Base-by-base conservation (phyloP, 2,329 filamentous ascomycete genomes). In the Trichoderma cornu-damae region DNA sequence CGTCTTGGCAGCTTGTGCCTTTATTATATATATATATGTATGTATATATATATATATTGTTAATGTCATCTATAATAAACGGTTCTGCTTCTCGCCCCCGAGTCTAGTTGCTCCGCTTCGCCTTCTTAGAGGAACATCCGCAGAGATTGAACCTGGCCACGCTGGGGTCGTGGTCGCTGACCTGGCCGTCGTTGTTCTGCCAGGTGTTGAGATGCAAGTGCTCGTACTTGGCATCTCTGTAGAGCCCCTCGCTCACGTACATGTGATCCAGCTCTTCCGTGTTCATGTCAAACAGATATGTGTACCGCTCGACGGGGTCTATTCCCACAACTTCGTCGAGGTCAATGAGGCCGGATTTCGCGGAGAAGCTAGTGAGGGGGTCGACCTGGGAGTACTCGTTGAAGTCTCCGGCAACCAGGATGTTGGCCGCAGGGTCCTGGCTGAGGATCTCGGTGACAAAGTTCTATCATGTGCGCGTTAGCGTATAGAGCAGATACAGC, bases 191-290 rank as follows among this genome's bases (percentile, higher is more conserved):
- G 59, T 70, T 77, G 28, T 75, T 71, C 49, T 81, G 77, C 86
- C 87, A 90, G 3, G 85, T 84, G 69, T 88, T 89, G 51, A 89
- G 73, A 71, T 89, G 87, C 24, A 89, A 66, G 69, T 90, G 86
- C 75, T 89, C 83, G 62, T 83, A 82, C 64, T 75, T 69, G 14
- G 76, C 70, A 3, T 69, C 66, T 26, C 67, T 67, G 24, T 71
- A 73, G 59, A 87, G 65, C 49, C 74, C 74, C 24, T 77, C 73
- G 66, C 82, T 87, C 57, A 88, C 78, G 63, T 80, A 88, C 72
- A 87, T 82, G 72, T 89, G 86, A 69, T 89, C 87, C 16, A 90
- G 75, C 66, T 85, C 79, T 73, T 89, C 82, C 59, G 80, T 79
- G 70, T 87, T 88, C 78, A 81, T 82, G 62, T 87, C 86, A 61